Conservation (phyloP, 2,329 filamentous ascomycete species). For the Lachnellula hyalina region DNA sequence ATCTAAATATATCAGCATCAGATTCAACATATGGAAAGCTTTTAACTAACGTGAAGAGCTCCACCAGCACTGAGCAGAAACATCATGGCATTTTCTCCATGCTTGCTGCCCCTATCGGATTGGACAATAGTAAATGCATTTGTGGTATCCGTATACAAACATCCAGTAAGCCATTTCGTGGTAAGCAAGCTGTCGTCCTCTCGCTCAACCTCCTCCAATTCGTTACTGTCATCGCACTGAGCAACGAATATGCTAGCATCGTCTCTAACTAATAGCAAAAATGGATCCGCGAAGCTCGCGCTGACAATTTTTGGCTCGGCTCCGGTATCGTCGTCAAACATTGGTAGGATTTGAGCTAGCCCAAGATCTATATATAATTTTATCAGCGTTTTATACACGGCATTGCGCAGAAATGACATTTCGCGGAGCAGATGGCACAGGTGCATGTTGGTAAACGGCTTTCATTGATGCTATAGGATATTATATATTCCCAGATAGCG, state of each 20-base stretch:
- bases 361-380: constrained; percentile 59
- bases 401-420: constrained; percentile 7
- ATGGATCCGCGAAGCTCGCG: constrained; percentile 82
- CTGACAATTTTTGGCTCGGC: constrained; percentile 72
- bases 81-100: constrained; percentile 55
- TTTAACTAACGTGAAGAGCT: constrained; percentile 61
- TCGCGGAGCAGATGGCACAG: constrained; percentile 23
- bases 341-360: constrained; percentile 83
- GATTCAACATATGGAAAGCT: neutral
- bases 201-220: constrained; percentile 76
- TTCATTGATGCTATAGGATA: constrained; percentile 38
- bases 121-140: constrained; percentile 46
- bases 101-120: constrained; percentile 36
- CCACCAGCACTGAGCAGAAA: constrained; percentile 75
- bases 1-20: constrained; percentile 45
- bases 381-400: constrained; percentile 12
- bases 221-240: constrained; percentile 72
- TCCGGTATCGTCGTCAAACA: constrained; percentile 85
- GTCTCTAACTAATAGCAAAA: constrained; percentile 75
- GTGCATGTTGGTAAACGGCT: constrained; percentile 30
- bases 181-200: constrained; percentile 50
- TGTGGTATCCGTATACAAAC: constrained; percentile 67
- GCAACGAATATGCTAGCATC: constrained; percentile 77
- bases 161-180: constrained; percentile 77
- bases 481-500: constrained; percentile 31